Percentiles rank a stretch among this genome's conserved stretches.
These are phyloP conservation scores for Populus hybrid DNA, from an alignment of 441 rosid species.

Conservation along the genomic window DNA sequence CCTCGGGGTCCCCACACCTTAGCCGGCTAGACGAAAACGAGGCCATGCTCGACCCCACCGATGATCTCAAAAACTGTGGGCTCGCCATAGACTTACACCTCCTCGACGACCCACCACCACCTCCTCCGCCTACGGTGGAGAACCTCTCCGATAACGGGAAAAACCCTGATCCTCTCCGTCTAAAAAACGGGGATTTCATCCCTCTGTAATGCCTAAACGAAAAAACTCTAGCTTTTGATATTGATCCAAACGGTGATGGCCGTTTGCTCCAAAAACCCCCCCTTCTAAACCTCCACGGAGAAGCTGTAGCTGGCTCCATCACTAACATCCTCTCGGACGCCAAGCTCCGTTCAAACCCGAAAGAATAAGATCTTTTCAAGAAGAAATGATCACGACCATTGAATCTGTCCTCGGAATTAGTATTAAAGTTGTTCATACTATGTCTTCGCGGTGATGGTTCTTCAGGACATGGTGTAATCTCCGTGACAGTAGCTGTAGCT, in stretches of 20 bases:
- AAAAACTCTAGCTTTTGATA: constrained; percentile 71
- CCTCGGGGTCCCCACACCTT: constrained; percentile 98
- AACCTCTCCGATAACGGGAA: constrained; percentile 68
- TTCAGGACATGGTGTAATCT: constrained; percentile 52
- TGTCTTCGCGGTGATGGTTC: constrained; percentile 43
- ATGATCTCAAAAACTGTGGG: constrained; percentile 59
- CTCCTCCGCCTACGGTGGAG: constrained; percentile 33
- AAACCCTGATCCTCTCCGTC: constrained; percentile 55
- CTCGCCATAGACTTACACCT: constrained; percentile 77
- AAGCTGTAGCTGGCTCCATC: constrained; percentile 67
- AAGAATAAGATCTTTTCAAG: constrained; percentile 77
- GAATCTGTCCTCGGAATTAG: constrained; percentile 42
- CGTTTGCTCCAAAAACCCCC: constrained; percentile 81
- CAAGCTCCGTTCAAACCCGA: constrained; percentile 70
- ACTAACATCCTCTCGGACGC: constrained; percentile 62
- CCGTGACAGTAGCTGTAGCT: constrained; percentile 25
- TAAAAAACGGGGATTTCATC: constrained; percentile 70
- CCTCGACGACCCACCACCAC: constrained; percentile 52
- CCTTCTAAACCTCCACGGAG: constrained; percentile 71
- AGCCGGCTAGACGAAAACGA: constrained; percentile 77
- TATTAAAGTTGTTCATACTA: background rate
- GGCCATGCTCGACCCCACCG: constrained; percentile 24
- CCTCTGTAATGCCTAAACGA: constrained; percentile 65
- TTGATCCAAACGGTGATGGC: constrained; percentile 74
- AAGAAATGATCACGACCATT: constrained; percentile 27